Conservation (phyloP, 192 early-diverging fungal species). For the Obelidium mucronatum region DNA sequence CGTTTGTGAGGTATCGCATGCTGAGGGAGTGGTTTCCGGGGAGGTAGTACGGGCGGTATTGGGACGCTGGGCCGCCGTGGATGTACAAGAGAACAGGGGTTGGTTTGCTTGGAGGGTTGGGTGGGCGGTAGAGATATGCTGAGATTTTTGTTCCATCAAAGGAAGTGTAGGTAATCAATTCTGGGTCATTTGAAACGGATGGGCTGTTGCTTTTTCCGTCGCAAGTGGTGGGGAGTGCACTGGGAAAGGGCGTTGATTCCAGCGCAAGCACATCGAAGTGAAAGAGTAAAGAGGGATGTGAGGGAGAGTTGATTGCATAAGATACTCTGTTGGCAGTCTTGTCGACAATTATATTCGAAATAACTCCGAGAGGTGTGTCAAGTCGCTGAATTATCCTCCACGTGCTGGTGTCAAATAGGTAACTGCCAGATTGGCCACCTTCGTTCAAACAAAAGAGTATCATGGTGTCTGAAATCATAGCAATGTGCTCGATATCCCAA, state of each 20-base stretch:
- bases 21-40: slow-evolving; percentile 11
- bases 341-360: background rate
- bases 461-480: background rate
- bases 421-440: background rate
- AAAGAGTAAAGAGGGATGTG: background rate
- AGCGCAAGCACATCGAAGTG: background rate
- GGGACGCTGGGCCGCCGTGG: slow-evolving; percentile 12
- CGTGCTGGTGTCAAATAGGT: background rate
- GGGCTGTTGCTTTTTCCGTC: background rate
- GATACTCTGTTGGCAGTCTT: background rate
- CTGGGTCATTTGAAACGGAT: background rate
- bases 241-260: background rate
- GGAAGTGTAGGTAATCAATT: slow-evolving; percentile 1
- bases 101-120: background rate
- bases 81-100: slow-evolving; percentile 7
- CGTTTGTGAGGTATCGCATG: slow-evolving; percentile 21
- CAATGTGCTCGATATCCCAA: background rate
- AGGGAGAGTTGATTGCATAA: background rate
- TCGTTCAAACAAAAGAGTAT: slow-evolving; percentile 3
- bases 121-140: slow-evolving; percentile 6
- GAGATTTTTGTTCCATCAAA: slow-evolving; percentile 15
- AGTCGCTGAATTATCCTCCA: background rate
- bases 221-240: background rate
- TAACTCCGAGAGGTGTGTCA: background rate
- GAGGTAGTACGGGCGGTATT: slow-evolving; percentile 10